Base-by-base conservation (phyloP, 208 protist species). In the Acanthamoeba lenticulata region DNA sequence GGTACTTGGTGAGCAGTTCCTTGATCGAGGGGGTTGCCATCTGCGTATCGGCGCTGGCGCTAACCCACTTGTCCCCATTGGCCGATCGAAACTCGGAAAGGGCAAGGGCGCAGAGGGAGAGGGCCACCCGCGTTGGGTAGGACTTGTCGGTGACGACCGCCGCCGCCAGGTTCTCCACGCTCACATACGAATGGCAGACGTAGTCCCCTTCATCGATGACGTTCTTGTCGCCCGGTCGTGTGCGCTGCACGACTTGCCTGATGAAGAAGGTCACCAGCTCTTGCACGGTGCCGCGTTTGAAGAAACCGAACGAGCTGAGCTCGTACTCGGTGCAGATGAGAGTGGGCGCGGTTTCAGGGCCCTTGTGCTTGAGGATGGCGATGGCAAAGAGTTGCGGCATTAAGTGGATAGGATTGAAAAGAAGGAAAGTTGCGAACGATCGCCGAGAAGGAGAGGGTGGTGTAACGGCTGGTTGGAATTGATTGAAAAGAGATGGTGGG, bases 191-290 rank as follows among this genome's bases (percentile, higher is more conserved):
- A 32, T 92, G 86, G 55, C 86, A 92, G 9, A 92, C 60, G 40
- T 92, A 92, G 24, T 92, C 86, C 32, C 86, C 86, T 24, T 92
- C 57, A 47, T 92, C 86, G 42, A 92, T 74, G 57, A 92, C 86
- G 38, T 92, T 67, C 62, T 92, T 92, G 17, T 74, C 60, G 27
- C 86, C 86, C 27, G 62, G 86, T 7, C 40, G 49, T 27, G 86
- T 92, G 38, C 86, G 34, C 44, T 92, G 86, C 29, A 92, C 86
- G 24, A 92, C 86, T 34, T 77, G 52, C n/a, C 86, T 29, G 4
- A 65, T 77, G 86, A 92, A 92, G 62, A 92, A 92, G 60, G 52
- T 92, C 40, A 92, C 62, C 57, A 92, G 86, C 86, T 92, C 86
- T 34, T 92, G 49, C 5, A 92, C 60, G 34, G 69, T 79, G 69